Conservation (phyloP, 805 yeast species). For the Saccharomyces kudriavzevii region DNA sequence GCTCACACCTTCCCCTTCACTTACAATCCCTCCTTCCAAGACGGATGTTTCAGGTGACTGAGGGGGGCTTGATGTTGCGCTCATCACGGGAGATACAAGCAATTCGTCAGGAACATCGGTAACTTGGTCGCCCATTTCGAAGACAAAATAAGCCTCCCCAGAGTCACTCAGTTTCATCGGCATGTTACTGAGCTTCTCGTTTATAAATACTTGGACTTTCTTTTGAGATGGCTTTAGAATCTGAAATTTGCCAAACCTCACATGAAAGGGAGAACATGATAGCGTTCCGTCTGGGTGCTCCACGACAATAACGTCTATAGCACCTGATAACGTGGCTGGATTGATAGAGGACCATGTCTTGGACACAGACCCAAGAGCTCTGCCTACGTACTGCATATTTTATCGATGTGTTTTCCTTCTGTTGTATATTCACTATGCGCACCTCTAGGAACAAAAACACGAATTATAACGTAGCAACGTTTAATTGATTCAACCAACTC, state of each 20-base stretch:
- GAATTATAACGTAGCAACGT: not conserved
- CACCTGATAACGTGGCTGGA: conserved; percentile 94
- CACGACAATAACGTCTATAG: conserved; percentile 91
- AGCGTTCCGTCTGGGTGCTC: conserved; percentile 74
- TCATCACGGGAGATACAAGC: conserved; percentile 78
- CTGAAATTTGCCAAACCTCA: conserved; percentile 91
- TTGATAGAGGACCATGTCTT: conserved; percentile 96
- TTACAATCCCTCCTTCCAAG: conserved; percentile 8
- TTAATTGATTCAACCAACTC: not conserved
- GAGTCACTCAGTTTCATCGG: conserved; percentile 97
- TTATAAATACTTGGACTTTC: conserved; percentile 81
- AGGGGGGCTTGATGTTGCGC: conserved; percentile 58
- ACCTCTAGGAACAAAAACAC: not conserved
- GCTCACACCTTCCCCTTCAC: conserved; percentile 32
- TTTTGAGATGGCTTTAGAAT: conserved; percentile 89
- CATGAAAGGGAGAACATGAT: conserved; percentile 93
- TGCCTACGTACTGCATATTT: conserved; percentile 88
- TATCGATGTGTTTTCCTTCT: not conserved
- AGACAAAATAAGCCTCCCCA: conserved; percentile 96
- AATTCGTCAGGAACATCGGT: conserved; percentile 64
- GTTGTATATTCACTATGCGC: not conserved
- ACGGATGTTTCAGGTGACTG: conserved; percentile 18
- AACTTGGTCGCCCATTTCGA: conserved; percentile 60
- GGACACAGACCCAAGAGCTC: conserved; percentile 90
- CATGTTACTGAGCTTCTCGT: conserved; percentile 68